Percentiles rank a stretch among this genome's conserved stretches.
phyloP scores from a whole-genome alignment of 2,329 filamentous ascomycete genomes.

The Onygenales sp. region DNA sequence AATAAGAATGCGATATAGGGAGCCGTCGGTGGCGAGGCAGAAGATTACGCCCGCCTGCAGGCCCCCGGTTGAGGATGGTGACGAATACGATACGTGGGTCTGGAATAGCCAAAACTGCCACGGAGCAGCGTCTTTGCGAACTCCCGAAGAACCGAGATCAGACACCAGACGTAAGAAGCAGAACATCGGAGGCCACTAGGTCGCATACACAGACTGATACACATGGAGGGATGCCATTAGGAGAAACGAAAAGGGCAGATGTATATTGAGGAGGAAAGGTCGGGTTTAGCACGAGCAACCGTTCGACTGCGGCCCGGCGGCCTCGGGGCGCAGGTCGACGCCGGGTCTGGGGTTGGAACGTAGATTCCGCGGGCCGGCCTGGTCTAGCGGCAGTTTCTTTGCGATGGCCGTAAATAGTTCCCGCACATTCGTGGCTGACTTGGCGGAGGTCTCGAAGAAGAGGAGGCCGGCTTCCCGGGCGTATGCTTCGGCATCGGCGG shows the following conservation, averaged over 20 bases:
- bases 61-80: neutral
- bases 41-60: neutral
- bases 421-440: conserved; percentile 90
- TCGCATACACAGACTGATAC: neutral
- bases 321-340: conserved; percentile 57
- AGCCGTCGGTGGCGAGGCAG: neutral
- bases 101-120: conserved; percentile 1
- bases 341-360: conserved; percentile 55
- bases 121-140: neutral
- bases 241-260: neutral
- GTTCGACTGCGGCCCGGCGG: conserved; percentile 50
- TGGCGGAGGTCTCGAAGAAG: conserved; percentile 98
- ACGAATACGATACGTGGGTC: neutral
- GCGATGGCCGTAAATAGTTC: conserved; percentile 96
- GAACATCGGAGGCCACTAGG: neutral
- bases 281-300: conserved; percentile 53
- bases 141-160: neutral
- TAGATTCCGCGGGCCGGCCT: conserved; percentile 83
- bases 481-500: conserved; percentile 89
- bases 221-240: neutral
- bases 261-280: neutral
- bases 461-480: conserved; percentile 85
- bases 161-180: neutral
- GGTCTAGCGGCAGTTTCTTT: conserved; percentile 93
- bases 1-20: conserved; percentile 3